These are phyloP conservation scores for Lunularia cruciata DNA, from an alignment of 225 moss, liverwort and hornwort genomes.

Conservation along the genomic window DNA sequence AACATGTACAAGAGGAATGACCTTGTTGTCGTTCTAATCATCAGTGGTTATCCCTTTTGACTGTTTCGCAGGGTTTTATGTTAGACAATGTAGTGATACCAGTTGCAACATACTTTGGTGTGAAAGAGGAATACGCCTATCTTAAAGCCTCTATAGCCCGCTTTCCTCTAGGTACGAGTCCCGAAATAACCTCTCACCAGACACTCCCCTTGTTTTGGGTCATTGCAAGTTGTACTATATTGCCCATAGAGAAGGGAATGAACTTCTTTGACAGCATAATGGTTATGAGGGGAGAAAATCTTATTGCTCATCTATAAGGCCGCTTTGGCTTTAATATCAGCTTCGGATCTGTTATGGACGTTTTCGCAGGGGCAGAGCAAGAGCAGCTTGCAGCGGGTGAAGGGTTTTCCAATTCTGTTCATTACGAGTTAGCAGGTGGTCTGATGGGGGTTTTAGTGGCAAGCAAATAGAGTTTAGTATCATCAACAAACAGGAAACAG, in stretches of 20 bases:
- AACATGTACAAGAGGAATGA: too few species aligned
- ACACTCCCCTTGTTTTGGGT: too few species aligned
- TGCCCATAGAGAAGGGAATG: too few species aligned
- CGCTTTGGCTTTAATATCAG: too few species aligned
- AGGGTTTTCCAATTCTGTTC: constrained; percentile 63
- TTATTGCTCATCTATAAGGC: too few species aligned
- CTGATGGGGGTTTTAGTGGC: constrained; percentile 89
- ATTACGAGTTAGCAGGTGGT: constrained; percentile 86
- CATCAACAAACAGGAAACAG: too few species aligned
- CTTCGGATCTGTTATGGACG: not conserved
- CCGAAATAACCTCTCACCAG: not conserved
- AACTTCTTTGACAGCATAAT: too few species aligned
- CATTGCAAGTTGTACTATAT: too few species aligned
- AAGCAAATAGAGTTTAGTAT: constrained; percentile 62
- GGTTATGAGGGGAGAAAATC: too few species aligned
- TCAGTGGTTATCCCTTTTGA: too few species aligned
- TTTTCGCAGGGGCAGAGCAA: constrained; percentile 53
- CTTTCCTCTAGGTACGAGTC: constrained; percentile 63
- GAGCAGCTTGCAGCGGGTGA: constrained; percentile 57
- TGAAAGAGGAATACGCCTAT: constrained; percentile 81
- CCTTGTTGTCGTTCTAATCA: too few species aligned
- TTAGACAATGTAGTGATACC: constrained; percentile 89
- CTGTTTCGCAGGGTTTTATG: constrained; percentile 66
- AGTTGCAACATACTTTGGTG: constrained; percentile 78
- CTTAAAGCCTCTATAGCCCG: constrained; percentile 78